Conservation (phyloP, 73 alveolate species). For the Paramecium sonneborni region DNA sequence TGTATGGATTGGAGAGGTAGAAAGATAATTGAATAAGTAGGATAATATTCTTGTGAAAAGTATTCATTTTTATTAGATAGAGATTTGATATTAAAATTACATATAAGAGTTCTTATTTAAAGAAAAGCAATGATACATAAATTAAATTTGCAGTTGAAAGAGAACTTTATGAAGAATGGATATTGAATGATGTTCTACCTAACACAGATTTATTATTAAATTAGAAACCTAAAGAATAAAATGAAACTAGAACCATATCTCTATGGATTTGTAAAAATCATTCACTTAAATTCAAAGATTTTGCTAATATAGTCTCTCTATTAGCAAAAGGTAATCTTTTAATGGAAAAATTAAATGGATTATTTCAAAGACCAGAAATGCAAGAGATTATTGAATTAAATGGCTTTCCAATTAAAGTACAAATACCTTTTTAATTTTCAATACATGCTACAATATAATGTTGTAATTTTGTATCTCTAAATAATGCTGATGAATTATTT, state of each 20-base stretch:
- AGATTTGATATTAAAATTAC: constrained; percentile 51
- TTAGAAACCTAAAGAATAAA: constrained; percentile 32
- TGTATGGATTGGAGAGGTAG: constrained; percentile 48
- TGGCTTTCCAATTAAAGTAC: constrained; percentile 44
- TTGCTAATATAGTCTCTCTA: constrained; percentile 19
- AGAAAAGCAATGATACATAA: constrained; percentile 44
- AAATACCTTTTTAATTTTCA: constrained; percentile 44
- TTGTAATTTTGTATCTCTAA: background rate
- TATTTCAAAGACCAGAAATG: constrained; percentile 30
- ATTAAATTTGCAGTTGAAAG: constrained; percentile 22
- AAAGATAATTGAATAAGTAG: background rate
- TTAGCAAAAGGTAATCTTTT: constrained; percentile 35
- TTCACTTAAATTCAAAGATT: background rate
- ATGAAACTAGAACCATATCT: constrained; percentile 31
- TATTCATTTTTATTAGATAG: background rate
- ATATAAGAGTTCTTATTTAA: background rate
- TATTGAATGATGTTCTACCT: background rate
- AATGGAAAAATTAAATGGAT: background rate
- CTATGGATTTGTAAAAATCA: constrained; percentile 52
- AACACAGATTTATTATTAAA: background rate
- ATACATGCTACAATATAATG: constrained; percentile 39
- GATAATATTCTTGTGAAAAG: constrained; percentile 36
- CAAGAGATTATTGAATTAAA: background rate
- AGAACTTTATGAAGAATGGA: constrained; percentile 41
- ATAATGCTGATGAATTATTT: background rate